Conservation (phyloP, 2,329 filamentous ascomycete species). For the Metarhizium humberi region DNA sequence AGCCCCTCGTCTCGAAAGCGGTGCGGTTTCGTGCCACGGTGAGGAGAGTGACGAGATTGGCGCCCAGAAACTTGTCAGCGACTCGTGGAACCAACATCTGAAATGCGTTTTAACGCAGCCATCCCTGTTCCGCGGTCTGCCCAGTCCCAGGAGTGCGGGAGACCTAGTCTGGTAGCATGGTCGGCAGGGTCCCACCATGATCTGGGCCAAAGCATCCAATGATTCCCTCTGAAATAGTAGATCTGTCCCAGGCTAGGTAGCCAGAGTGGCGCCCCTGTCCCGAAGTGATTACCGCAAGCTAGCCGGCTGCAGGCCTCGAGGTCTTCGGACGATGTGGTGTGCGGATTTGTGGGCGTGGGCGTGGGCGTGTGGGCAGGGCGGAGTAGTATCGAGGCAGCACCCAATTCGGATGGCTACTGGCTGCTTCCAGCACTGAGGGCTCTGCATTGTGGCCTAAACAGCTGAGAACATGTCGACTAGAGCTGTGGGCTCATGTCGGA, state of each 20-base stretch:
- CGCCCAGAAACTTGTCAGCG: background rate
- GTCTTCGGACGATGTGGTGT: too few species aligned
- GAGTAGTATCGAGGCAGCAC: background rate
- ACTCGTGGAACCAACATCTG: background rate
- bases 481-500: background rate
- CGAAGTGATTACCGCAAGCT: background rate
- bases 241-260: constrained; percentile 1
- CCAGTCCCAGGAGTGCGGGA: constrained; percentile 6
- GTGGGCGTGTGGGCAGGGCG: background rate
- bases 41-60: background rate
- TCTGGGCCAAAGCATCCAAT: constrained; percentile 1
- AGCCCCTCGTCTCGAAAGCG: background rate
- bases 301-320: background rate
- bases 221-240: background rate
- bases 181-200: background rate
- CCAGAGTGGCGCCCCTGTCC: constrained; percentile 1
- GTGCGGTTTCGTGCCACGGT: background rate
- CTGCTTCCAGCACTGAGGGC: background rate
- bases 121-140: background rate
- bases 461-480: background rate
- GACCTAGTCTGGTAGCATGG: constrained; percentile 3
- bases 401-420: background rate
- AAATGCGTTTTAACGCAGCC: background rate
- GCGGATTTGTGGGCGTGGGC: background rate
- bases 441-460: background rate